Percentiles rank a stretch among this genome's conserved stretches.
Evolutionary conservation across 179 eudicot genomes (phyloP).

Genomic region (Corrigiola litoralis): DNA sequence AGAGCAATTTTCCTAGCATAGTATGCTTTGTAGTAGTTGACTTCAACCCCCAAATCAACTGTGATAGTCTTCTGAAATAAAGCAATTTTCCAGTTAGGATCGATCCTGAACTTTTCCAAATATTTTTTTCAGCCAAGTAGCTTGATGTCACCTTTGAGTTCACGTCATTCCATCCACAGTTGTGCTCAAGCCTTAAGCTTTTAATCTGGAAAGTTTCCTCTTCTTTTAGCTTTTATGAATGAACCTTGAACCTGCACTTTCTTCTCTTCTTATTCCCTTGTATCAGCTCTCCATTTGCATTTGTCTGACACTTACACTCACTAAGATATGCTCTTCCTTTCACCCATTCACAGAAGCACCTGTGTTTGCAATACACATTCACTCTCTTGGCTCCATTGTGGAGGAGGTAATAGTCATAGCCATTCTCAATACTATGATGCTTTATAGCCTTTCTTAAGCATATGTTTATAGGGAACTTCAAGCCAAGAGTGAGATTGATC

Average conservation of each 20-base stretch:
- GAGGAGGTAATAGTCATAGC: neutral
- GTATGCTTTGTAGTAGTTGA: neutral
- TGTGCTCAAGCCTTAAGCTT: neutral
- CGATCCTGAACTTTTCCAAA: neutral
- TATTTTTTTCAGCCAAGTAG: neutral
- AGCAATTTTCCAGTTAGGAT: neutral
- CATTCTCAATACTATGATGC: neutral
- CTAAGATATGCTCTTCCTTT: neutral
- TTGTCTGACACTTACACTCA: neutral
- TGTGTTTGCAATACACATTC: neutral
- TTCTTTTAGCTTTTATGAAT: neutral
- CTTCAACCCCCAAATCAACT: neutral
- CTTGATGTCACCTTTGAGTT: neutral
- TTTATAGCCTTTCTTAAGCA: neutral
- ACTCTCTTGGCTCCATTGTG: neutral
- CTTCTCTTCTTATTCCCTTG: no score
- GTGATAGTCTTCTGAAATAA: neutral
- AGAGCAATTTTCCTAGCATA: neutral
- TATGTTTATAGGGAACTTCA: neutral
- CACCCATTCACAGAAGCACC: neutral
- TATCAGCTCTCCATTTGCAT: no score
- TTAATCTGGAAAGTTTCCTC: neutral
- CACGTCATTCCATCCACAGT: neutral
- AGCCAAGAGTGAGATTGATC: neutral
- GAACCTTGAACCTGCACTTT: neutral